These are phyloP conservation scores for Ceriops zippeliana DNA, from an alignment of 345 rosid species.

Conservation along the genomic window DNA sequence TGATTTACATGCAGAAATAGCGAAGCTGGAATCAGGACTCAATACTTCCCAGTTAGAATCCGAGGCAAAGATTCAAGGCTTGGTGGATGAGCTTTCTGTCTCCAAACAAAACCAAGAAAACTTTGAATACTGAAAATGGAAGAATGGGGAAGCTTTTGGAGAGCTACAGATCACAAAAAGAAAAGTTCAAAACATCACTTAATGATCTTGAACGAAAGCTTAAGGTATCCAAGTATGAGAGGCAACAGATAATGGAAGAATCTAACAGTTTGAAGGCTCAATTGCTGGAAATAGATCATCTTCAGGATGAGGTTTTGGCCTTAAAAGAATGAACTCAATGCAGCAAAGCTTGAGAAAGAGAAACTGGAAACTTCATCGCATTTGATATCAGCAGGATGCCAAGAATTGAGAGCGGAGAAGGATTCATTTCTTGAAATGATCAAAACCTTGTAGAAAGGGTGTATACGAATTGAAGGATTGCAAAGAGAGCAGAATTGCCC, in stretches of 20 bases:
- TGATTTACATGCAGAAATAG: too few species aligned
- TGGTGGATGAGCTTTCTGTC: too few species aligned
- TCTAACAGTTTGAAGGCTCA: slow-evolving; percentile 30
- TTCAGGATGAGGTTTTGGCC: slow-evolving; percentile 27
- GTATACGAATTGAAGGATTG: too few species aligned
- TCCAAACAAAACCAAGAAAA: too few species aligned
- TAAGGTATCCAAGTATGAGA: slow-evolving; percentile 50
- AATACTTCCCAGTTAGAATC: too few species aligned
- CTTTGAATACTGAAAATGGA: too few species aligned
- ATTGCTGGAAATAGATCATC: slow-evolving; percentile 29
- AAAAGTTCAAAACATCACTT: slow-evolving; percentile 27
- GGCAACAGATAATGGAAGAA: slow-evolving; percentile 40
- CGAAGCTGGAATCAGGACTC: too few species aligned
- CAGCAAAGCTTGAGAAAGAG: slow-evolving; percentile 31
- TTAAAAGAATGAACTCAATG: slow-evolving; percentile 33
- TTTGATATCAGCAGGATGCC: slow-evolving; percentile 27
- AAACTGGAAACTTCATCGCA: slow-evolving; percentile 32
- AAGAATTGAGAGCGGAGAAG: slow-evolving; percentile 39
- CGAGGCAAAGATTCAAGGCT: too few species aligned
- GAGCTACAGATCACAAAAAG: too few species aligned
- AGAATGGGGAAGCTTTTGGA: too few species aligned
- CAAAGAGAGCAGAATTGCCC: too few species aligned
- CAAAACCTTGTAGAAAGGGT: too few species aligned
- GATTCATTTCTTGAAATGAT: background rate
- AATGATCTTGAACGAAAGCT: slow-evolving; percentile 48